Evolutionary conservation across 2,329 filamentous ascomycete species (phyloP).

Genomic region (Aspergillus glaucus): DNA sequence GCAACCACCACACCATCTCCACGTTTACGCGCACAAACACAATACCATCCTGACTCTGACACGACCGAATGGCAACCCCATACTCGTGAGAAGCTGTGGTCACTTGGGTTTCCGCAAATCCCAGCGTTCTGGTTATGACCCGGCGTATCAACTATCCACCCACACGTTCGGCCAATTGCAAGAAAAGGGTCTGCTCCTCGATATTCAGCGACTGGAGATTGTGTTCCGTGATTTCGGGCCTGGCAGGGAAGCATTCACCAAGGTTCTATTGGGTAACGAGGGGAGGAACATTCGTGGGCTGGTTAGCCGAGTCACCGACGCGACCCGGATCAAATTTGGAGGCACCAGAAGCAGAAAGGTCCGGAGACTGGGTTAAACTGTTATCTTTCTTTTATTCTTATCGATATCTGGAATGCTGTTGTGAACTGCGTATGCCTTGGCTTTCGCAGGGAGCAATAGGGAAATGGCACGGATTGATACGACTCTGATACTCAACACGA

Average conservation of each 20-base stretch:
- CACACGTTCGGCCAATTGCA: constrained; percentile 80
- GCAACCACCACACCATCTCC: constrained; percentile 66
- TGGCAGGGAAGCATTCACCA: constrained; percentile 82
- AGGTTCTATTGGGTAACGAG: constrained; percentile 81
- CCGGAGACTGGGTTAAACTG: constrained; percentile 64
- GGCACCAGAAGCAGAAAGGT: constrained; percentile 79
- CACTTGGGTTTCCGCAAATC: constrained; percentile 89
- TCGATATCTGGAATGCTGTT: neutral
- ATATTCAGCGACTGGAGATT: constrained; percentile 73
- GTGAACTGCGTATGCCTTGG: neutral
- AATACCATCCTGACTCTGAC: constrained; percentile 93
- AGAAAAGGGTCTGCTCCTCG: constrained; percentile 68
- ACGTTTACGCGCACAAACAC: constrained; percentile 82
- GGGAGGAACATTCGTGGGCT: constrained; percentile 67
- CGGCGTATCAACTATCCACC: constrained; percentile 80
- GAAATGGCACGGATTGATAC: neutral
- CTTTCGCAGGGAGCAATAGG: neutral
- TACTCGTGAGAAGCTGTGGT: constrained; percentile 74
- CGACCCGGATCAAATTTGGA: constrained; percentile 90
- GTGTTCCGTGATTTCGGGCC: constrained; percentile 77
- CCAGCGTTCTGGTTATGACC: constrained; percentile 76
- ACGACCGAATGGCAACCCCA: constrained; percentile 68
- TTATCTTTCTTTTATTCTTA: neutral
- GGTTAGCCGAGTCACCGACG: constrained; percentile 75
- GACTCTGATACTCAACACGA: neutral